A percentile compares a stretch with the other conserved stretches of the same genome.
Evolutionary conservation across 2,329 filamentous ascomycete genomes (phyloP).

Genomic region (Corniculantispora saksenae): DNA sequence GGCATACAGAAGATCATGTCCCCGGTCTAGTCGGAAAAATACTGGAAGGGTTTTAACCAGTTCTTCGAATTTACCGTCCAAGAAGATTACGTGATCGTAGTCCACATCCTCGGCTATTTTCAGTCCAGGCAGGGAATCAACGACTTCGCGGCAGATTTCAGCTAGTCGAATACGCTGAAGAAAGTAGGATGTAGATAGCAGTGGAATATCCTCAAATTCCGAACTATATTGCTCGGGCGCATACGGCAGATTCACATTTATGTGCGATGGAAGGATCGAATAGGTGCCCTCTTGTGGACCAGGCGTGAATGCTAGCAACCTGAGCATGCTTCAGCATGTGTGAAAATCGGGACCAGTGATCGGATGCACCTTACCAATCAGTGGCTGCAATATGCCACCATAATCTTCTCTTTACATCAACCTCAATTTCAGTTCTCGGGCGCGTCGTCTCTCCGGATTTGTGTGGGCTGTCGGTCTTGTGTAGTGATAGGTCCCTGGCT

Average conservation of each 20-base stretch:
- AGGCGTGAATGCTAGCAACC: background rate
- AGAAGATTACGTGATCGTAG: constrained; percentile 15
- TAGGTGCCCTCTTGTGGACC: constrained; percentile 10
- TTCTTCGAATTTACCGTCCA: constrained; percentile 19
- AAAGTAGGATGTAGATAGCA: constrained; percentile 11
- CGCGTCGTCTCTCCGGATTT: background rate
- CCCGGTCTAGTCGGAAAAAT: constrained; percentile 16
- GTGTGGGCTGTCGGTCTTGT: constrained; percentile 1
- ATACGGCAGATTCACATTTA: constrained; percentile 4
- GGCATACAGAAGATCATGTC: background rate
- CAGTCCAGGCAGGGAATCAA: constrained; percentile 18
- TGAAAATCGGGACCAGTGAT: too few relatives aligned
- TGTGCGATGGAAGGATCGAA: constrained; percentile 3
- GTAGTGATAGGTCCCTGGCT: constrained; percentile 1
- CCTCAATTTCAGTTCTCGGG: background rate
- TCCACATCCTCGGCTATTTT: constrained; percentile 4
- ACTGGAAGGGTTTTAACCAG: constrained; percentile 14
- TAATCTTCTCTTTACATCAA: constrained; percentile 1
- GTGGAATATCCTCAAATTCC: too few relatives aligned
- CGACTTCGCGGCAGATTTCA: constrained; percentile 20
- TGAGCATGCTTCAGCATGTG: too few relatives aligned
- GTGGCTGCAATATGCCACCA: constrained; percentile 12
- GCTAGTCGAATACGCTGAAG: constrained; percentile 15
- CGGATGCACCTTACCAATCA: background rate
- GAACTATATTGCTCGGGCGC: too few relatives aligned